Evolutionary conservation across 2,329 filamentous ascomycete genomes (phyloP), one percentile per base, ranked within the genome.

Genomic region (Davidsoniella australis): DNA sequence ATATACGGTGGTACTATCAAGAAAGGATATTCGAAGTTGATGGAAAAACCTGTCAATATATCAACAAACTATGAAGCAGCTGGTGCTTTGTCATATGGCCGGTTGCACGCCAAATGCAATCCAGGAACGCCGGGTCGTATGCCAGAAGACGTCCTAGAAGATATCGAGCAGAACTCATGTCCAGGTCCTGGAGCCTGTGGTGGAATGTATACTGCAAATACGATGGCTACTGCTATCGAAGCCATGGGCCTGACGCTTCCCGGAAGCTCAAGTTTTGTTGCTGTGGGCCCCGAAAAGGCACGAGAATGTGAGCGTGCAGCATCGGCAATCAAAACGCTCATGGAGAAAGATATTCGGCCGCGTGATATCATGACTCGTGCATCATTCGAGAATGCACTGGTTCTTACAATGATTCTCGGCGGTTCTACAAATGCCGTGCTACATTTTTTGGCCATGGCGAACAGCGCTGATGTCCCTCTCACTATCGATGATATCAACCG

Each of bases 181-280:
- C 66, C 66, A 41, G 66, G 66, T 33, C 61, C 64, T 39, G 83
- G 83, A 38, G 83, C 82, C 33, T 88, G 83, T 55, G 82, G 82
- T 55, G 83, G 83, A 57, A 88, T 94, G 87, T 94, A 87, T 67
- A 94, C 87, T 1, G 87, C 87, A 55, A 94, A 94, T 66, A 94
- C 86, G 20, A 89, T 94, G 85, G 84, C 85, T 3, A 89, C 84
- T 0, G 85, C 84, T 12, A 86, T 94, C 55, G 86, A 94, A 67
- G 85, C 84, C 40, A 86, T 94, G 73, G 87, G 87, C 24, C 70
- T 94, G 26, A 79, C 79, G 0, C 70, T 94, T 6, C 85, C 87
- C 0, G 86, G 86, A 1, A 91, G 85, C 0, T 88, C 84, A 0
- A 88, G 83, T 1, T 91, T 79, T 48, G 86, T 86, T 1, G 87